Evolutionary conservation across 805 yeast genomes (phyloP), one percentile per base, ranked within the genome.

Genomic region (Wickerhamiella australiensis): DNA sequence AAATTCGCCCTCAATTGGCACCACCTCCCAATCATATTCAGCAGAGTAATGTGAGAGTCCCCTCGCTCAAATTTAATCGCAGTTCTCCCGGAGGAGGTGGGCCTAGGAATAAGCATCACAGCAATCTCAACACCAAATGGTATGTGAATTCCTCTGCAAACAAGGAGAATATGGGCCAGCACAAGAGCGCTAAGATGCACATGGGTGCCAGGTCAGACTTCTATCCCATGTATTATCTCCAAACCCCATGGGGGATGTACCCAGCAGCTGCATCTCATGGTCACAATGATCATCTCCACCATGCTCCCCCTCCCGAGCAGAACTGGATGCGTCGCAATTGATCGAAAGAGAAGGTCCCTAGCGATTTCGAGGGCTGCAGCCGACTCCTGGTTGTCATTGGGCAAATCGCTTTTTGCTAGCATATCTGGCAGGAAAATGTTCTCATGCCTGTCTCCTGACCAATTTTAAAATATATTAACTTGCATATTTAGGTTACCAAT

Each of bases 11-110:
- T 3, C 41, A 38, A 35, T 26, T 41, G 21, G 50, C 50, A 3
- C 50, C 50, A 4, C 50, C 50, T 8, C 50, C 45, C n/a, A 45
- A 17, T 23, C 47, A 45, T 17, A 69, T 72, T 53, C 70, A 65
- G 52, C 61, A 63, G 38, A 46, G 27, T 26, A 40, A 26, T 17
- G 43, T 22, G 42, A 37, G 26, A 42, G 5, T 20, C 13, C 23
- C 26, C 15, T 12, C 15, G 11, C n/a, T 38, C 26, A 6, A n/a
- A 8, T 9, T 9, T 21, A 21, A 18, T n/a, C 38, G 38, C 20
- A 33, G 4, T 20, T 33, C 20, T 5, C 20, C 9, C 3, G 7
- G 7, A 15, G n/a, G 38, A n/a, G 5, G 4, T 15, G 20, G 15
- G 9, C 6, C 18, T 9, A 33, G 20, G 9, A 5, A n/a, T 20